Base-by-base conservation (phyloP, 805 yeast genomes). In the Kuraishia ogatae region DNA sequence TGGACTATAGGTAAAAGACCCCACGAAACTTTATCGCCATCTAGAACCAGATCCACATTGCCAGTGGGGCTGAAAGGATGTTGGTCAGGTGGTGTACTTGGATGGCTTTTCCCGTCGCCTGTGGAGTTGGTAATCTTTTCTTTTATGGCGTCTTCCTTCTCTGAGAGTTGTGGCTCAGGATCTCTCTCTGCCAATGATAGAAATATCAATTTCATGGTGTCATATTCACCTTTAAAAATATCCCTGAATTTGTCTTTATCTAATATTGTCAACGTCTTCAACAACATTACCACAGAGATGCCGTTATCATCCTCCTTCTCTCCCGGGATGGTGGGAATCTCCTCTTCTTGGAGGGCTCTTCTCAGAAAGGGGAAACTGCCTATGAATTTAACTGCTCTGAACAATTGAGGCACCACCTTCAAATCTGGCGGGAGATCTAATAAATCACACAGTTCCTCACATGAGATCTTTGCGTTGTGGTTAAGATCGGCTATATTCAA, bases 321-420 rank as follows among this genome's bases (percentile, higher is more conserved):
- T 11, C 13, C 35, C 2, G 43, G 17, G 43, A 3, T n/a, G n/a
- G n/a, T n/a, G n/a, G n/a, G n/a, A n/a, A n/a, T 15, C n/a, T 35
- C 43, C n/a, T 35, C 43, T 15, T 3, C 43, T 8, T 19, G 43
- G 23, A n/a, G 15, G 10, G 47, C 26, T 6, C 39, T 35, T 22
- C 68, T 65, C 7, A 81, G 56, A 54, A 81, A 72, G 0, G 89
- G 89, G 60, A 77, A 79, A 26, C 70, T 69, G 0, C 82, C 75
- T 28, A 85, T 54, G 4, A 73, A 72, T 29, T 67, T 65, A 17
- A 81, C 64, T 3, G 79, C 65, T 5, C 70, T 66, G 61, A 74
- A 75, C 0, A 84, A 54, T 1, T 76, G 39, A 6, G 68, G 64
- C 0, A 71, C 62, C 0, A 73, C 65, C 2, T 66, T 63, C 0